Conservation (phyloP, 2,329 filamentous ascomycete genomes). For the Scleromitrula shiraiana region DNA sequence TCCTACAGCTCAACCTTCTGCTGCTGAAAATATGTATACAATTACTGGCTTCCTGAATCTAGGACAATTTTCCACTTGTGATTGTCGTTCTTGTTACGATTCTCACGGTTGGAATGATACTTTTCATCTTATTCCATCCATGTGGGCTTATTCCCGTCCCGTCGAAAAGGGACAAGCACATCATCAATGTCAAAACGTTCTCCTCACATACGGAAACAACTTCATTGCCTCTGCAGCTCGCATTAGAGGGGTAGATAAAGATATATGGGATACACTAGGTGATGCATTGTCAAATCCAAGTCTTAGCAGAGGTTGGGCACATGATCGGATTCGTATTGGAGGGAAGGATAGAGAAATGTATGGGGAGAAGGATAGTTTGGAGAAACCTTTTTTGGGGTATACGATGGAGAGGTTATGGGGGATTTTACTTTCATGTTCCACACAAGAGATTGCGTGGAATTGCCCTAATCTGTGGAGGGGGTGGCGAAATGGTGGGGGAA, state of each 20-base stretch:
- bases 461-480: constrained; percentile 21
- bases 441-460: constrained; percentile 22
- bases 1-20: constrained; percentile 28
- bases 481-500: constrained; percentile 18
- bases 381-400: constrained; percentile 29
- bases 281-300: constrained; percentile 21
- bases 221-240: constrained; percentile 38
- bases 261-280: constrained; percentile 24
- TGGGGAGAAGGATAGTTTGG: constrained; percentile 20
- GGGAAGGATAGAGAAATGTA: constrained; percentile 18
- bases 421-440: constrained; percentile 30
- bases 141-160: constrained; percentile 28
- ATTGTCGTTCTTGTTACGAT: constrained; percentile 35
- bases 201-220: constrained; percentile 39
- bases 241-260: constrained; percentile 29
- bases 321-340: constrained; percentile 18
- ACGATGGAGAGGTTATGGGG: constrained; percentile 34
- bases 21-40: constrained; percentile 33
- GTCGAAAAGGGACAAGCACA: constrained; percentile 14
- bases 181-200: constrained; percentile 27
- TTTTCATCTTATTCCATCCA: constrained; percentile 31
- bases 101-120: constrained; percentile 34
- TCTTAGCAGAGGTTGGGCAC: constrained; percentile 23
- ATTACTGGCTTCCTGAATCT: constrained; percentile 37
- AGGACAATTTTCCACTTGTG: constrained; percentile 33